Conservation (phyloP, 2,329 filamentous ascomycete genomes). For the Paecilomyces fulvus region DNA sequence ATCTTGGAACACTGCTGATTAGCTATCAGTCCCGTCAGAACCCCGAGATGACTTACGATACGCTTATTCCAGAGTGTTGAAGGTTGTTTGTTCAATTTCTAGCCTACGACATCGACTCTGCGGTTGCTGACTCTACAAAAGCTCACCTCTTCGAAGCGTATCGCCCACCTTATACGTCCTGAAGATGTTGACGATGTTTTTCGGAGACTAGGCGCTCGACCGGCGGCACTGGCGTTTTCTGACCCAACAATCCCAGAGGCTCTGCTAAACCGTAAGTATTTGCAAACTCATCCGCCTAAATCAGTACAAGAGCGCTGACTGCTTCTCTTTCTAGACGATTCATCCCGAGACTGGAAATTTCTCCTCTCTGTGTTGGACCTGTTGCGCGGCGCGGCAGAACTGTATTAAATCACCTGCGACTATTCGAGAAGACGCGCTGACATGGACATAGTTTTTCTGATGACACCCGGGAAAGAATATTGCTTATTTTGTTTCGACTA, state of each 20-base stretch:
- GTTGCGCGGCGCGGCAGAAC: slow-evolving; percentile 20
- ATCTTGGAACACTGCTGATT: slow-evolving; percentile 4
- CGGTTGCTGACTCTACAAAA: slow-evolving; percentile 5
- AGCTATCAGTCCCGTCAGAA: slow-evolving; percentile 43
- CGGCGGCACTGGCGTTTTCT: slow-evolving; percentile 34
- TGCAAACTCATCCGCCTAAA: neutral
- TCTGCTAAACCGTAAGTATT: neutral
- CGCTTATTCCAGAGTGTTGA: slow-evolving; percentile 51
- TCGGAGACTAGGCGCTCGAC: slow-evolving; percentile 46
- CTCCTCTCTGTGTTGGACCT: slow-evolving; percentile 28
- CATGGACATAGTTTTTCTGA: slow-evolving; percentile 20
- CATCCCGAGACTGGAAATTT: slow-evolving; percentile 8
- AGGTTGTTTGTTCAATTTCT: slow-evolving; percentile 32
- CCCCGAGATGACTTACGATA: slow-evolving; percentile 47
- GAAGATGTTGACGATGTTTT: slow-evolving; percentile 46
- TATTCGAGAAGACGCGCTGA: slow-evolving; percentile 1
- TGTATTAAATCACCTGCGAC: slow-evolving; percentile 14
- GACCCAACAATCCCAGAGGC: slow-evolving; percentile 18
- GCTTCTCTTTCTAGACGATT: slow-evolving; percentile 7
- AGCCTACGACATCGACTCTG: neutral
- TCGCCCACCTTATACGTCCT: slow-evolving; percentile 28
- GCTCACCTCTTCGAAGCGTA: slow-evolving; percentile 19
- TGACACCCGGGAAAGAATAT: slow-evolving; percentile 21
- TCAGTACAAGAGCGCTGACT: neutral
- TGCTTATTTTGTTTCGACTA: slow-evolving; percentile 29